These are phyloP conservation scores for Naganishia antarctica DNA, from an alignment of 768 basidiomycete genomes.

Conservation along the genomic window DNA sequence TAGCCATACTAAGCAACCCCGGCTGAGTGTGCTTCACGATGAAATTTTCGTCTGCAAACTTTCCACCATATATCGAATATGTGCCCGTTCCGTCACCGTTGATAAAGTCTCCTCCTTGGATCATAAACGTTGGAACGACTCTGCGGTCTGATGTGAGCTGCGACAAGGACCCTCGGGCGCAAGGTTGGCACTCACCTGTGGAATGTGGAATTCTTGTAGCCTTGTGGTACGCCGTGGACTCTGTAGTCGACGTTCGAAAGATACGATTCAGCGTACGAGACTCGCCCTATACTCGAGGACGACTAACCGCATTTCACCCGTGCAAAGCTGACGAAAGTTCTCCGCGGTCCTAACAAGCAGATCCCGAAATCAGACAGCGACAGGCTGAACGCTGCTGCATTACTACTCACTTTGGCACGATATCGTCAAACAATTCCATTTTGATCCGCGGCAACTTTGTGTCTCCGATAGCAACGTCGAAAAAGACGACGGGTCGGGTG, in stretches of 20 bases:
- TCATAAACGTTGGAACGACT: constrained; percentile 66
- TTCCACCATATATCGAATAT: constrained; percentile 94
- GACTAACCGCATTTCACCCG: constrained; percentile 83
- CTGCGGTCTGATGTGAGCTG: constrained; percentile 26
- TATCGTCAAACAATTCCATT: constrained; percentile 95
- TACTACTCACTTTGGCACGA: constrained; percentile 78
- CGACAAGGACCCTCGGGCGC: not conserved
- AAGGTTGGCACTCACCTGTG: constrained; percentile 66
- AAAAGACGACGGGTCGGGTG: constrained; percentile 81
- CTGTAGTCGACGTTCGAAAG: constrained; percentile 36
- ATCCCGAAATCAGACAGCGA: not conserved
- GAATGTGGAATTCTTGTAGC: constrained; percentile 85
- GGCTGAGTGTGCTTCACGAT: constrained; percentile 78
- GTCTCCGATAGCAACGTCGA: constrained; percentile 95
- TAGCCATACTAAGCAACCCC: constrained; percentile 85
- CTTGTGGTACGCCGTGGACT: constrained; percentile 77
- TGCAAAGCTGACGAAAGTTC: constrained; percentile 95
- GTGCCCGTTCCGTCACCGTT: constrained; percentile 92
- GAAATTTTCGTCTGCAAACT: constrained; percentile 95
- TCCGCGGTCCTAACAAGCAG: constrained; percentile 71
- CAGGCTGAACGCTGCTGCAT: not conserved
- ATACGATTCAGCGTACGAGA: constrained; percentile 37
- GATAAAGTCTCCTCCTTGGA: constrained; percentile 94
- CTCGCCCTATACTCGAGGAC: not conserved
- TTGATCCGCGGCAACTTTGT: constrained; percentile 91